Percentiles rank a stretch among this genome's conserved stretches.
These are phyloP conservation scores for Yamadazyma conglobata DNA, from an alignment of 1,139 yeast genomes.

Conservation along the genomic window DNA sequence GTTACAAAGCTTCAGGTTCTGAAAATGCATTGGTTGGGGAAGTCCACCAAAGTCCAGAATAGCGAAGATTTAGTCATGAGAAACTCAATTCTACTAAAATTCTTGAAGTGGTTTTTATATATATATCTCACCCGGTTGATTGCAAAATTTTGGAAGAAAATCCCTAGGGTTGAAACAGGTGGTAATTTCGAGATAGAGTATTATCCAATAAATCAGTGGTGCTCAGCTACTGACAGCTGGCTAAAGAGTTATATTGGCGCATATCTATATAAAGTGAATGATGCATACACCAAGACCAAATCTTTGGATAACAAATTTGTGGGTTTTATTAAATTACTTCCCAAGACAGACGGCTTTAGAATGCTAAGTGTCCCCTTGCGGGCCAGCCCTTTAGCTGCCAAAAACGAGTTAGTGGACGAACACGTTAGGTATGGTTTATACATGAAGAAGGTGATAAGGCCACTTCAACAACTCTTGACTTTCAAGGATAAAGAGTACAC, in stretches of 20 bases:
- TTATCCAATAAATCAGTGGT: constrained; percentile 66
- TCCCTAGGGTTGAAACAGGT: constrained; percentile 47
- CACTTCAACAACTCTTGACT: constrained; percentile 17
- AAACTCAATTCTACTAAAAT: constrained; percentile 28
- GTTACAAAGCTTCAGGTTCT: constrained; percentile 20
- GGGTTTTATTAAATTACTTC: constrained; percentile 47
- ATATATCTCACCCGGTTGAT: constrained; percentile 47
- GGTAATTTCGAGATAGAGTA: constrained; percentile 26
- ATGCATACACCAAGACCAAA: constrained; percentile 8
- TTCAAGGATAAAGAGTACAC: constrained; percentile 18
- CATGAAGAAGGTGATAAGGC: constrained; percentile 19
- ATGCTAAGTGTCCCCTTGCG: constrained; percentile 57
- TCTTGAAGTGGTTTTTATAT: constrained; percentile 59
- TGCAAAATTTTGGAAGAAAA: constrained; percentile 55
- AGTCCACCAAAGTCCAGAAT: constrained; percentile 22
- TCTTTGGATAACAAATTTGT: constrained; percentile 17
- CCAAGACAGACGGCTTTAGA: constrained; percentile 50
- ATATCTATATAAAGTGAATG: constrained; percentile 20
- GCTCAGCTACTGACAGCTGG: constrained; percentile 37
- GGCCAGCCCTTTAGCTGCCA: constrained; percentile 14
- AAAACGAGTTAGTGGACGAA: constrained; percentile 9
- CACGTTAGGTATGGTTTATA: constrained; percentile 17
- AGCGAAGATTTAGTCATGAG: constrained; percentile 36
- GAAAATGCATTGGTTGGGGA: constrained; percentile 43
- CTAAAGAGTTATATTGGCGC: constrained; percentile 33